Percentiles rank a stretch among this genome's conserved stretches.
phyloP scores from a whole-genome alignment of 768 basidiomycete species.

The Trametes gibbosa region DNA sequence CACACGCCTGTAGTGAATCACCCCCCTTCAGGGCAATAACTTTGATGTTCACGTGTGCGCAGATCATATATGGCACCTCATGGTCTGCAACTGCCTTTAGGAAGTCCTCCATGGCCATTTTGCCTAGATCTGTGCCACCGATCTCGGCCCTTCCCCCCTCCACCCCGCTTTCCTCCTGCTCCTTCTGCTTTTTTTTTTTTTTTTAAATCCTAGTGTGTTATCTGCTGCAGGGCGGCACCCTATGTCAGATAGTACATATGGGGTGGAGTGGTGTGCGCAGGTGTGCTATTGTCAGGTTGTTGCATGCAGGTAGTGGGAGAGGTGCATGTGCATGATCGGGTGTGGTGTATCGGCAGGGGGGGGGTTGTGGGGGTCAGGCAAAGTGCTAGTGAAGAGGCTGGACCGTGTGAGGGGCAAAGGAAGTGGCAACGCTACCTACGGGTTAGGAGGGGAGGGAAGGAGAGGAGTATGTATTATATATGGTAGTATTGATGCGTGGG shows the following conservation, averaged over 20 bases:
- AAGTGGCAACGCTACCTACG: neutral
- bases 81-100: neutral
- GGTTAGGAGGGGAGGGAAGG: neutral
- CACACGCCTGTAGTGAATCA: neutral
- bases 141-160: too few species aligned
- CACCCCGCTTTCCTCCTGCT: neutral
- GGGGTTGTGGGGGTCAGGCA: neutral
- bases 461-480: neutral
- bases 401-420: neutral
- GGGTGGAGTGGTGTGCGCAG: neutral
- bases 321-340: neutral
- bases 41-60: neutral
- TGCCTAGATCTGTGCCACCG: neutral
- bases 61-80: neutral
- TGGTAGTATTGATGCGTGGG: too few species aligned
- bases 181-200: neutral
- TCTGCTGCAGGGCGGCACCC: neutral
- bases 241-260: neutral
- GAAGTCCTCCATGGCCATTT: neutral
- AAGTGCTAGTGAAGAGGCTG: neutral
- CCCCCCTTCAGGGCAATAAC: neutral
- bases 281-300: neutral
- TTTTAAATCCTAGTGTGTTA: neutral
- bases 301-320: neutral
- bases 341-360: neutral